Percentiles rank a stretch among this genome's conserved stretches.
Evolutionary conservation across 176 grass and related monocot genomes (phyloP).

Genomic region (Carex myosuroides): DNA sequence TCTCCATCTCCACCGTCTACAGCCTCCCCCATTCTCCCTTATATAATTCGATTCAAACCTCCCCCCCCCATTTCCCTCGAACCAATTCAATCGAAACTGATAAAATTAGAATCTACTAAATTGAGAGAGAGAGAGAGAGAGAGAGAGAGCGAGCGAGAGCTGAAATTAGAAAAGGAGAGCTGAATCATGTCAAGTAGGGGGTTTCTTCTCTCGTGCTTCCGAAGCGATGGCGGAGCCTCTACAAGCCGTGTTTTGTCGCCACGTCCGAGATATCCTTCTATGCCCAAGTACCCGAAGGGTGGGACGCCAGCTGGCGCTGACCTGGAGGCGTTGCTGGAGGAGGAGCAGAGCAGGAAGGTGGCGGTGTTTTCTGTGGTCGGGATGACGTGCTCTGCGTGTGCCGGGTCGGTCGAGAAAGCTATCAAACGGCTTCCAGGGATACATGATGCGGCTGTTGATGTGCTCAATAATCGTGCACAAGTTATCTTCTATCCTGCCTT

Average conservation of each 20-base stretch:
- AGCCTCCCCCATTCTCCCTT: background rate
- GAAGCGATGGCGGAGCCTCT: constrained; percentile 29
- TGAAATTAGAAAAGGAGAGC: background rate
- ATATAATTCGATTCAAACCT: background rate
- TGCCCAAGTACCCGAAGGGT: constrained; percentile 55
- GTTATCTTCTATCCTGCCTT: constrained; percentile 80
- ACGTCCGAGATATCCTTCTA: constrained; percentile 55
- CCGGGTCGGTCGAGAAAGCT: constrained; percentile 89
- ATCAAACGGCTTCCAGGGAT: constrained; percentile 83
- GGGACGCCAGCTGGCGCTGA: constrained; percentile 13
- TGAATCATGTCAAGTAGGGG: constrained; percentile 18
- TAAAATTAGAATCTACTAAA: background rate
- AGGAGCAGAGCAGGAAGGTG: constrained; percentile 37
- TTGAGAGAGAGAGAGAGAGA: background rate
- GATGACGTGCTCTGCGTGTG: constrained; percentile 83
- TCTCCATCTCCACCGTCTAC: background rate
- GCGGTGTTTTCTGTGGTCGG: constrained; percentile 59
- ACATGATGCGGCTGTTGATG: constrained; percentile 79
- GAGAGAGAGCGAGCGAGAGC: background rate
- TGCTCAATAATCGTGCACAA: constrained; percentile 67
- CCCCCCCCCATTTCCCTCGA: background rate
- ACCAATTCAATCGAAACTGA: background rate
- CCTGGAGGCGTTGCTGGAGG: constrained; percentile 32
- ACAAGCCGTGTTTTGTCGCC: constrained; percentile 35
- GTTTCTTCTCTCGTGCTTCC: constrained; percentile 41